Base-by-base conservation (phyloP, 1,284 basidiomycete species). In the Schizophyllum amplum region DNA sequence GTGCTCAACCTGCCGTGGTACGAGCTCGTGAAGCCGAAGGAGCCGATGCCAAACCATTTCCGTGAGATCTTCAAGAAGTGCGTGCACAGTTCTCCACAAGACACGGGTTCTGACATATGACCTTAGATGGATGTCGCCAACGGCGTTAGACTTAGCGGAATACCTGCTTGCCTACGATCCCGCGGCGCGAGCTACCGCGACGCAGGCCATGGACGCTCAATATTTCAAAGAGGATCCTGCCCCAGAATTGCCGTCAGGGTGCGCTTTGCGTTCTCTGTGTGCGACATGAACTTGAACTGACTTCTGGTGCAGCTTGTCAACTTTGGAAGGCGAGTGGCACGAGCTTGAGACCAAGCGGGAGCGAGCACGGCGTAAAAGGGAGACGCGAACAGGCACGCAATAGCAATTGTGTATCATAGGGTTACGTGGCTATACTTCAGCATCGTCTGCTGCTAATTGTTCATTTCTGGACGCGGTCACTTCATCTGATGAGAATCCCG, bases 1-100 rank as follows among this genome's bases (percentile, higher is more conserved):
- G 76, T 97, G 24, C 79, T 83, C 4, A 84, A 86, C 63, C 73
- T 99, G 58, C 96, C 97, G 2, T 99, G 97, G 97, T 99, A 92
- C 69, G 97, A 99, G 69, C 82, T 99, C n/a, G 87, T 98, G 53
- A 92, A 94, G 68, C 94, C 97, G 0, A 86, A 82, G 62, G 84
- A 91, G 52, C 69, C 74, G 20, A 72, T 92, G 15, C 79, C 82
- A 27, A 87, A 89, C 62, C 82, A 80, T 56, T 91, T 98, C 67
- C 76, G 87, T 51, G 84, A 89, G 52, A 71, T 86, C 25, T 95
- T 96, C 67, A 78, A 83, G 64, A 90, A 87, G 90, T 92, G 61
- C 66, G 84, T 71, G 33, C 21, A 50, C 13, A 50, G 23, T 33
- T 47, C 48, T 54, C 47, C 42, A 47, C 53, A 56, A 64, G 4